These are phyloP conservation scores for Mycogone perniciosa DNA, from an alignment of 2,329 filamentous ascomycete genomes.

Conservation along the genomic window DNA sequence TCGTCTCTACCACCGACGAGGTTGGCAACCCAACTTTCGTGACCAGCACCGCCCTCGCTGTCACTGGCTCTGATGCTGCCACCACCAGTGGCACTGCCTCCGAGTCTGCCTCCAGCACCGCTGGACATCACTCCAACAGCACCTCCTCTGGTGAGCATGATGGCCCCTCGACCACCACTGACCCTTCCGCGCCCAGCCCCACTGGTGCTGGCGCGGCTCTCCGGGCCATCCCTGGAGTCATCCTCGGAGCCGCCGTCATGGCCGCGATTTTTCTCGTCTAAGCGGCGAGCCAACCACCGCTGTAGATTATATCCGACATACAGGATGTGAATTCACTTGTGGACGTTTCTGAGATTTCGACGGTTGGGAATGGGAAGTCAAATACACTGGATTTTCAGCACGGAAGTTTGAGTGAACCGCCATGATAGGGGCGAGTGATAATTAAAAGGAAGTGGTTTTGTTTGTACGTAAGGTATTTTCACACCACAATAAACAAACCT, in stretches of 20 bases:
- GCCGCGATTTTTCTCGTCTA: slow-evolving; percentile 23
- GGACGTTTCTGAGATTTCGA: neutral
- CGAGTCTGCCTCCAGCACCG: slow-evolving; percentile 7
- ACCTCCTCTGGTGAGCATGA: slow-evolving; percentile 19
- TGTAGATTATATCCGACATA: neutral
- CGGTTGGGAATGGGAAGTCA: neutral
- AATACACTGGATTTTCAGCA: slow-evolving; percentile 8
- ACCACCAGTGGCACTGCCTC: slow-evolving; percentile 13
- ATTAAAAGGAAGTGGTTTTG: neutral
- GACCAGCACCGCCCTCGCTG: slow-evolving; percentile 18
- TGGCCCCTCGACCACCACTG: slow-evolving; percentile 15
- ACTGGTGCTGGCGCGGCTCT: slow-evolving; percentile 25
- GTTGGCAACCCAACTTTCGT: slow-evolving; percentile 15
- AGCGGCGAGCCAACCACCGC: neutral
- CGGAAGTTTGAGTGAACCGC: neutral
- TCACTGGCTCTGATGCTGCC: slow-evolving; percentile 14
- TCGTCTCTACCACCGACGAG: slow-evolving; percentile 17
- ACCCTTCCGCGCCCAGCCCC: slow-evolving; percentile 22
- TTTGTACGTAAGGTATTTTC: neutral
- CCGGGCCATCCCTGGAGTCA: slow-evolving; percentile 17
- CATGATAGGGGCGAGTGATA: neutral
- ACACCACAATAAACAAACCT: neutral
- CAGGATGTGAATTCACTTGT: neutral
- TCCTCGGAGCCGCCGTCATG: slow-evolving; percentile 22
- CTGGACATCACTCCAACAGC: slow-evolving; percentile 12